phyloP scores from a whole-genome alignment of 768 basidiomycete species.

The Serendipita sp. region DNA sequence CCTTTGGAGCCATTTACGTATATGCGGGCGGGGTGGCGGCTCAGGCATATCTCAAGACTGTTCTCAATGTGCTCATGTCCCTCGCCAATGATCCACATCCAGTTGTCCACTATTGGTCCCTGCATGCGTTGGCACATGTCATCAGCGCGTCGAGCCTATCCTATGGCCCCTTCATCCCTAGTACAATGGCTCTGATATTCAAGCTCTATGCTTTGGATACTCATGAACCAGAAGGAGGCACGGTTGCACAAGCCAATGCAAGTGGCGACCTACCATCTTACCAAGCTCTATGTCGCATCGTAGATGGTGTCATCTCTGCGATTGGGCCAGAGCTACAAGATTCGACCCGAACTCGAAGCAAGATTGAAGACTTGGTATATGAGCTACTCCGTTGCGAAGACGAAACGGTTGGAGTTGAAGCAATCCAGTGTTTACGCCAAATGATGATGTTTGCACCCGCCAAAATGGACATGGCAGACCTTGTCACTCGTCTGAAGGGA shows the following conservation, averaged over 20 bases:
- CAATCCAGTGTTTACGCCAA: slow-evolving; percentile 91
- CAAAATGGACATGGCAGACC: slow-evolving; percentile 60
- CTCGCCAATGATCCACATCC: slow-evolving; percentile 93
- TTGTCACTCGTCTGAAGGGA: slow-evolving; percentile 59
- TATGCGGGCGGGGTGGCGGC: slow-evolving; percentile 91
- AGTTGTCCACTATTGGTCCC: slow-evolving; percentile 84
- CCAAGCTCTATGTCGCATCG: slow-evolving; percentile 77
- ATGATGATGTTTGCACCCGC: slow-evolving; percentile 91
- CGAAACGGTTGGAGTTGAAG: slow-evolving; percentile 78
- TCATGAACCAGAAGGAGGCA: slow-evolving; percentile 87
- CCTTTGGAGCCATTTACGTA: slow-evolving; percentile 81
- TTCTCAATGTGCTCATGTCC: slow-evolving; percentile 88
- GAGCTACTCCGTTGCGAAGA: slow-evolving; percentile 76
- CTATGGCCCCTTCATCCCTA: slow-evolving; percentile 75
- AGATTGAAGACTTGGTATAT: slow-evolving; percentile 70
- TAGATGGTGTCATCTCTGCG: slow-evolving; percentile 84
- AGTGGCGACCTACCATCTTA: slow-evolving; percentile 86
- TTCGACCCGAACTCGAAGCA: slow-evolving; percentile 54
- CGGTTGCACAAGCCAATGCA: slow-evolving; percentile 61
- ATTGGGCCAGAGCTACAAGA: slow-evolving; percentile 94
- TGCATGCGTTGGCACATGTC: slow-evolving; percentile 70
- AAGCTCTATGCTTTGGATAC: slow-evolving; percentile 80
- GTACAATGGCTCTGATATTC: slow-evolving; percentile 77
- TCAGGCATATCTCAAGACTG: slow-evolving; percentile 85
- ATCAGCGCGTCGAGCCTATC: slow-evolving; percentile 83